phyloP scores from a whole-genome alignment of 345 rosid species.

The Ricinus communis region DNA sequence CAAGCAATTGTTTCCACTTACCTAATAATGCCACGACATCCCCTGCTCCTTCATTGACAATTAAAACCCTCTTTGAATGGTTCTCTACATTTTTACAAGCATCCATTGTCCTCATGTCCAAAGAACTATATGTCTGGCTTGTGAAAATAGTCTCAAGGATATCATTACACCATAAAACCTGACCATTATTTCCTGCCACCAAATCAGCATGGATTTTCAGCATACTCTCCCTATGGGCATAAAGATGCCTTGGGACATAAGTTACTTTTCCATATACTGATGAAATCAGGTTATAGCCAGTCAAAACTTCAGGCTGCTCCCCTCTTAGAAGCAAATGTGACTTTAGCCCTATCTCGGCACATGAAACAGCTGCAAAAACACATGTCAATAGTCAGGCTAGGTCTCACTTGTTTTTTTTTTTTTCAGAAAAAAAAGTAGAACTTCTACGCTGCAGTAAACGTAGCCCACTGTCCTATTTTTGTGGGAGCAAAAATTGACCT shows the following conservation, averaged over 20 bases:
- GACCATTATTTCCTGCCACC: slow-evolving; percentile 54
- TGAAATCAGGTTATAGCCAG: slow-evolving; percentile 80
- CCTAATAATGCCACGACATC: slow-evolving; percentile 80
- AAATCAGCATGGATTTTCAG: slow-evolving; percentile 48
- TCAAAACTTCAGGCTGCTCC: slow-evolving; percentile 75
- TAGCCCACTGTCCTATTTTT: not conserved
- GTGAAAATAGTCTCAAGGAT: slow-evolving; percentile 41
- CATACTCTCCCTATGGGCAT: slow-evolving; percentile 64
- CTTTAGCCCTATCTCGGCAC: slow-evolving; percentile 81
- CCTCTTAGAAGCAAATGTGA: slow-evolving; percentile 86
- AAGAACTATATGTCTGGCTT: slow-evolving; percentile 16
- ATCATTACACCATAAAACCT: slow-evolving; percentile 49
- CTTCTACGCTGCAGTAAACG: not conserved
- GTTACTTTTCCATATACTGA: slow-evolving; percentile 65
- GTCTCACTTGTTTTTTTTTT: not conserved
- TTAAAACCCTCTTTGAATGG: slow-evolving; percentile 49
- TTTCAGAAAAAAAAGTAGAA: slow-evolving; percentile 1
- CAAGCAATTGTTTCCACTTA: slow-evolving; percentile 22
- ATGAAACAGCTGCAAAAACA: slow-evolving; percentile 71
- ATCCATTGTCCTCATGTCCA: slow-evolving; percentile 27
- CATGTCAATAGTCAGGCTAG: slow-evolving; percentile 6
- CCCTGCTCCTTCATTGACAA: slow-evolving; percentile 89
- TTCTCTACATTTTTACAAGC: slow-evolving; percentile 9
- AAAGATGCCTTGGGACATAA: slow-evolving; percentile 63
- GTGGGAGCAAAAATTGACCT: slow-evolving; percentile 23